phyloP scores from a whole-genome alignment of 352 stramenopile species.

The Phytophthora cajani region DNA sequence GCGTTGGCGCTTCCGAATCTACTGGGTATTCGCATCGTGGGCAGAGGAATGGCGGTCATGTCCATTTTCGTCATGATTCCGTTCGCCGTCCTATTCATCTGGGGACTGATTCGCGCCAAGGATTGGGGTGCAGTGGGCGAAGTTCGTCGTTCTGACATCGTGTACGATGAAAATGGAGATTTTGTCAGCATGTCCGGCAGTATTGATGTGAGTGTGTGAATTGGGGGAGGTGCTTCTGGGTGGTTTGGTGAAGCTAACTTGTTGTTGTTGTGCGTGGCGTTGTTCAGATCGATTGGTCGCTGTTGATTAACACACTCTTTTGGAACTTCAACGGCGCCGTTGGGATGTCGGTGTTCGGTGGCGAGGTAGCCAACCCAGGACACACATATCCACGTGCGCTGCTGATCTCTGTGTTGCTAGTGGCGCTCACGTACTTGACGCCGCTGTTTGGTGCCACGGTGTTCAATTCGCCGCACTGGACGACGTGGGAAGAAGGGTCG shows the following conservation, averaged over 20 bases:
- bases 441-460: slow-evolving; percentile 88
- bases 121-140: slow-evolving; percentile 51
- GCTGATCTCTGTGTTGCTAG: slow-evolving; percentile 78
- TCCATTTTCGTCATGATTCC: slow-evolving; percentile 90
- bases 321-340: slow-evolving; percentile 96
- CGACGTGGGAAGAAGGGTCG: slow-evolving; percentile 91
- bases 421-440: slow-evolving; percentile 87
- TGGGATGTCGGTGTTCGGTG: slow-evolving; percentile 86
- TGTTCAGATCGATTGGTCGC: slow-evolving; percentile 73
- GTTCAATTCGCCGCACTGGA: slow-evolving; percentile 67
- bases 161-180: slow-evolving; percentile 41
- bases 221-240: background rate
- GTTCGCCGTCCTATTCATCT: slow-evolving; percentile 85
- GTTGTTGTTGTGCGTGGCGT: background rate
- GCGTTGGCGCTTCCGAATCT: slow-evolving; percentile 49
- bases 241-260: slow-evolving; percentile 9
- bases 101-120: slow-evolving; percentile 33
- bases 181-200: slow-evolving; percentile 51
- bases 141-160: slow-evolving; percentile 48
- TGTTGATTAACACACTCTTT: slow-evolving; percentile 94
- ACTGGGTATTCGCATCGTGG: slow-evolving; percentile 65
- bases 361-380: slow-evolving; percentile 84
- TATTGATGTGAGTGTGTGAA: slow-evolving; percentile 25
- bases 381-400: slow-evolving; percentile 87
- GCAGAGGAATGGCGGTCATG: slow-evolving; percentile 76